A percentile compares a stretch with the other conserved stretches of the same genome.
These are phyloP conservation scores for Malania oleifera DNA, from an alignment of 164 flowering plant species.

Conservation along the genomic window DNA sequence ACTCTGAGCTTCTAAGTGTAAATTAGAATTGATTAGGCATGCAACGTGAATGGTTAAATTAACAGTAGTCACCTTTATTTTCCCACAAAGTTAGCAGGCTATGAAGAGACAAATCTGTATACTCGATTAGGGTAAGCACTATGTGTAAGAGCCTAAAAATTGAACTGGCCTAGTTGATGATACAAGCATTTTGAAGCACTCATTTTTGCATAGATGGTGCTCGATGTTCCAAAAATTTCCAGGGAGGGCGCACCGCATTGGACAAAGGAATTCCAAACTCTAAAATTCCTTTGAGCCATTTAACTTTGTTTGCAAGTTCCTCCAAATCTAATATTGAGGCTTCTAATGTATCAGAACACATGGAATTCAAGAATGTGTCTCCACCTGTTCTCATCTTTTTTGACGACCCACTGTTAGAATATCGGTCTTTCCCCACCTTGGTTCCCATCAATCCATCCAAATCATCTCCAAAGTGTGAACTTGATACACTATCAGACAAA, in stretches of 20 bases:
- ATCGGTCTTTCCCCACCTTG: constrained; percentile 8
- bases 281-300: constrained; percentile 40
- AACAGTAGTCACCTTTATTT: too few species aligned
- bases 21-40: too few species aligned
- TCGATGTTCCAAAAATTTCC: constrained; percentile 41
- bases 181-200: constrained; percentile 6
- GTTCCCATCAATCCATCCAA: constrained; percentile 8
- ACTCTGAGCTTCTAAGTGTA: too few species aligned
- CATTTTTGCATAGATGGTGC: constrained; percentile 24
- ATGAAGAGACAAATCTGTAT: too few species aligned
- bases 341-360: constrained; percentile 31
- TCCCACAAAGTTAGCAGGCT: too few species aligned
- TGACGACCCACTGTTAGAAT: constrained; percentile 6
- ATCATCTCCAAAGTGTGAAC: constrained; percentile 16
- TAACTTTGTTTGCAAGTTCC: constrained; percentile 44
- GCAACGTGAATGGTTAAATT: too few species aligned
- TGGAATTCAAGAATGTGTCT: constrained; percentile 15
- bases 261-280: constrained; percentile 25
- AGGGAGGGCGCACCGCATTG: constrained; percentile 25
- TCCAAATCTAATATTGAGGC: constrained; percentile 53
- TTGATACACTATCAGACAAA: constrained; percentile 30
- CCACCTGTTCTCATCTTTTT: constrained; percentile 26
- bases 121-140: too few species aligned
- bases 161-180: too few species aligned
- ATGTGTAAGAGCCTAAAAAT: too few species aligned